These are phyloP conservation scores for Gyromitra esculenta DNA, from an alignment of 2,329 filamentous ascomycete species.

Conservation along the genomic window DNA sequence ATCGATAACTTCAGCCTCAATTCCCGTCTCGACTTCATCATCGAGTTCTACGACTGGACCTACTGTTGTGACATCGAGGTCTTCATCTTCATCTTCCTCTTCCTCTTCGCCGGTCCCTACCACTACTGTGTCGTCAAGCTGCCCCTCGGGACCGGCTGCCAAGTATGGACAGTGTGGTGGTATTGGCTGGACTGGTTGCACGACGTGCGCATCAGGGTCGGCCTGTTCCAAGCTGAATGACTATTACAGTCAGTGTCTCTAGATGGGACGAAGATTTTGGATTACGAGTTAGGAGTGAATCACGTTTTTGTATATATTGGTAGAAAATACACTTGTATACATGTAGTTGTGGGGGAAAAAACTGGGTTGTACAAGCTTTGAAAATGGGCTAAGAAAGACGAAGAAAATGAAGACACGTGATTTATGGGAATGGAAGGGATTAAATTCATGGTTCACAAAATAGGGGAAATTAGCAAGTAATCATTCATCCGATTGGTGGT, in stretches of 20 bases:
- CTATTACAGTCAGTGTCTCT: conserved; percentile 45
- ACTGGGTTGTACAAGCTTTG: background rate
- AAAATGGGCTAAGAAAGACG: background rate
- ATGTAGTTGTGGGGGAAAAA: background rate
- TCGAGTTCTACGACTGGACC: background rate
- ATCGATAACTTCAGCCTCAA: conserved; percentile 44
- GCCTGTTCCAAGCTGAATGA: conserved; percentile 32
- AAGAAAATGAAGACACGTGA: background rate
- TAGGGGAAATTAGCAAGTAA: no score
- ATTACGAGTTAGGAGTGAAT: background rate
- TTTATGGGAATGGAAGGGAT: background rate
- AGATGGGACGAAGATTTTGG: background rate
- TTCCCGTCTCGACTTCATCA: conserved; percentile 21
- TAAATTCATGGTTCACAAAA: no score
- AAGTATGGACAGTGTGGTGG: conserved; percentile 58
- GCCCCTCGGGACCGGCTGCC: background rate
- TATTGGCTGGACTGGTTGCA: conserved; percentile 59
- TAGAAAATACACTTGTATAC: conserved; percentile 5
- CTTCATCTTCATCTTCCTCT: background rate
- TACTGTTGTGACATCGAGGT: background rate
- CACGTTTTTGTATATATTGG: conserved; percentile 13
- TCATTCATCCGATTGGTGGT: no score
- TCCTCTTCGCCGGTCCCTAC: background rate
- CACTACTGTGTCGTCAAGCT: conserved; percentile 12
- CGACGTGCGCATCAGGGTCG: conserved; percentile 22